These are phyloP conservation scores for Rauvolfia tetraphylla DNA, from an alignment of 257 asterid genomes.

Conservation along the genomic window DNA sequence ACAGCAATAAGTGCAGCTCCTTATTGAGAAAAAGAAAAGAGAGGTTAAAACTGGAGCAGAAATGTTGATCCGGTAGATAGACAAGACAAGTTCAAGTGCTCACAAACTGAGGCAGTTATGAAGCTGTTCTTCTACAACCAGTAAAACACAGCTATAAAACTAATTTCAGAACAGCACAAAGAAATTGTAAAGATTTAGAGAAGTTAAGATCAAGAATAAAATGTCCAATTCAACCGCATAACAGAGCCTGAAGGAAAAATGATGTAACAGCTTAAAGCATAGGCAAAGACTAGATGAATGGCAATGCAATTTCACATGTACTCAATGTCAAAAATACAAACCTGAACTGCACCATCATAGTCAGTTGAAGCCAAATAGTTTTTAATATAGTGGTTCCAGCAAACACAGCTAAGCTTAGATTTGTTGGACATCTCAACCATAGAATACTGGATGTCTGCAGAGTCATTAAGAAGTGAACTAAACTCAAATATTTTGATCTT, in stretches of 20 bases:
- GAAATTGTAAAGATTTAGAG: not conserved
- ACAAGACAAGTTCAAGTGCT: not conserved
- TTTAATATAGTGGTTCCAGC: slow-evolving; percentile 86
- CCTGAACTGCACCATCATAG: slow-evolving; percentile 71
- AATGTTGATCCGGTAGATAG: not conserved
- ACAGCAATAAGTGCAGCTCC: not conserved
- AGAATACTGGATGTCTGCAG: slow-evolving; percentile 77
- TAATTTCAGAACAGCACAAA: slow-evolving; percentile 2
- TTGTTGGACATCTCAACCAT: slow-evolving; percentile 70
- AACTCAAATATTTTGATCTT: slow-evolving; percentile 77
- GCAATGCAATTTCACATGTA: not conserved
- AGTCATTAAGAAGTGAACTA: slow-evolving; percentile 54
- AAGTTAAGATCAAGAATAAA: slow-evolving; percentile 1
- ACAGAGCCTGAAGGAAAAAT: not conserved
- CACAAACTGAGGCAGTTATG: not conserved
- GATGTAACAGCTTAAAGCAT: not conserved
- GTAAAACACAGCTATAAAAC: not conserved
- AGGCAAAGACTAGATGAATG: not conserved
- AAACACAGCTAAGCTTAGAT: slow-evolving; percentile 70
- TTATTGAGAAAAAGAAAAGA: not conserved
- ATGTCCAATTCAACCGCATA: not conserved
- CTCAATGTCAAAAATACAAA: slow-evolving; percentile 9
- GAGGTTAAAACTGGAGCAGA: not conserved
- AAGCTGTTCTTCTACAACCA: not conserved
- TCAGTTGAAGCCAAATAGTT: slow-evolving; percentile 84